Percentiles rank a stretch among this genome's conserved stretches.
Evolutionary conservation across 352 stramenopile genomes (phyloP).

Genomic region (Pythium chondricola): DNA sequence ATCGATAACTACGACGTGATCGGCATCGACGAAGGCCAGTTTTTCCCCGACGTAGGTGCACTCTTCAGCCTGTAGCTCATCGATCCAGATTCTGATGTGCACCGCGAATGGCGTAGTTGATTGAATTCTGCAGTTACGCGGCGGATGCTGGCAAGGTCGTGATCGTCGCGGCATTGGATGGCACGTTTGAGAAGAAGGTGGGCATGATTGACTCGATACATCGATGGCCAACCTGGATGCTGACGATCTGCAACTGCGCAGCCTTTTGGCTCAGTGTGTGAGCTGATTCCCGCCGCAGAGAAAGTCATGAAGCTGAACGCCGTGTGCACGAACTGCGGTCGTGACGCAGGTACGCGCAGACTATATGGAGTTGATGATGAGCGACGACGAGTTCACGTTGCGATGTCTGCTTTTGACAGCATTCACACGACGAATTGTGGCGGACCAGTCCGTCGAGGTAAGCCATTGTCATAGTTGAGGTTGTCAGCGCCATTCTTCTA

Average conservation of each 20-base stretch:
- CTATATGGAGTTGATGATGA: not conserved
- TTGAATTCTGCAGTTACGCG: conserved; percentile 69
- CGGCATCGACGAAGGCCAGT: conserved; percentile 83
- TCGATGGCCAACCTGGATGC: no score
- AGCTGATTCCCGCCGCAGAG: conserved; percentile 68
- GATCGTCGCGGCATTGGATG: conserved; percentile 68
- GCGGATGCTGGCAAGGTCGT: conserved; percentile 71
- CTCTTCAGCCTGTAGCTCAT: not conserved
- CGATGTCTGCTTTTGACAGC: conserved; percentile 20
- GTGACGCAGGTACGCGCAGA: conserved; percentile 43
- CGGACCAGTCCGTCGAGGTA: conserved; percentile 67
- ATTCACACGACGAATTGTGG: conserved; percentile 70
- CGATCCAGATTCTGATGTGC: no score
- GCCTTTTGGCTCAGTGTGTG: conserved; percentile 68
- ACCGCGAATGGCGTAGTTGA: conserved; percentile 32
- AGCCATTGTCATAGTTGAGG: no score
- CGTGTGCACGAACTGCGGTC: conserved; percentile 73
- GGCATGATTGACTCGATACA: not conserved
- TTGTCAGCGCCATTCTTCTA: not conserved
- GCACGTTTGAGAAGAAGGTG: conserved; percentile 74
- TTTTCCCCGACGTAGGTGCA: conserved; percentile 65
- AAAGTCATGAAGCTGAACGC: conserved; percentile 82
- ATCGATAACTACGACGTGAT: conserved; percentile 78
- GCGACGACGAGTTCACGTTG: not conserved
- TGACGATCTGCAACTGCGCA: no score